phyloP scores from a whole-genome alignment of 2,329 filamentous ascomycete genomes.

The Chaetomium sp. region DNA sequence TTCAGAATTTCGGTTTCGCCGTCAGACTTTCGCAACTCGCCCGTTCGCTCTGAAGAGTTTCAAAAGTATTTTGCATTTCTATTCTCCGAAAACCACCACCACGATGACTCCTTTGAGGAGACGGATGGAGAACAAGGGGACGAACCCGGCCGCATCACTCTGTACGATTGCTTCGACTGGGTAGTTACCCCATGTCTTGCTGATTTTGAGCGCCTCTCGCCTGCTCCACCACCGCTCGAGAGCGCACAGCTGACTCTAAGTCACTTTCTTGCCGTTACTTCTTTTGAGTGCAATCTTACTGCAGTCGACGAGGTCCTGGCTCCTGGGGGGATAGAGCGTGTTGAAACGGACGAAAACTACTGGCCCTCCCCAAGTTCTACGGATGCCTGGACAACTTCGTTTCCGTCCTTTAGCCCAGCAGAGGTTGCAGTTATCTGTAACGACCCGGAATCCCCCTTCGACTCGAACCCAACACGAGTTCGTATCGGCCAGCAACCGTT shows the following conservation, averaged over 20 bases:
- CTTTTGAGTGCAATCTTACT: constrained; percentile 13
- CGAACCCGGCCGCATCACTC: background rate
- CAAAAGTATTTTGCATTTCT: constrained; percentile 12
- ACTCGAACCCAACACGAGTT: constrained; percentile 6
- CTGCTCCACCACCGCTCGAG: constrained; percentile 7
- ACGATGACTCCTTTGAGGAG: constrained; percentile 6
- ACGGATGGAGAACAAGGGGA: background rate
- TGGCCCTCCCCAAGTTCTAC: background rate
- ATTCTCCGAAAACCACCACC: background rate
- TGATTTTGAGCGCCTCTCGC: constrained; percentile 17
- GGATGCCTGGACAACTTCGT: constrained; percentile 9
- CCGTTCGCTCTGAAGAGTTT: constrained; percentile 5
- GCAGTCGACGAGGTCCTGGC: constrained; percentile 13
- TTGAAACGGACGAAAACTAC: constrained; percentile 7
- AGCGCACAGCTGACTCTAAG: constrained; percentile 5
- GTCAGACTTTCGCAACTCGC: constrained; percentile 16
- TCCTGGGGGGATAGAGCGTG: background rate
- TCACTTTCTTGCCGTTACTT: constrained; percentile 6
- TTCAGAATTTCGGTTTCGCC: constrained; percentile 5
- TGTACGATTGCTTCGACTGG: constrained; percentile 19
- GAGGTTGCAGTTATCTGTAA: constrained; percentile 13
- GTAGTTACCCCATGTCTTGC: constrained; percentile 13
- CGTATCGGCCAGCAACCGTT: constrained; percentile 13
- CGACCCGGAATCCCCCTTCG: constrained; percentile 13
- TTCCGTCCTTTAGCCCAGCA: constrained; percentile 13